Base-by-base conservation (phyloP, 768 basidiomycete genomes). In the Tulasnella sp. region DNA sequence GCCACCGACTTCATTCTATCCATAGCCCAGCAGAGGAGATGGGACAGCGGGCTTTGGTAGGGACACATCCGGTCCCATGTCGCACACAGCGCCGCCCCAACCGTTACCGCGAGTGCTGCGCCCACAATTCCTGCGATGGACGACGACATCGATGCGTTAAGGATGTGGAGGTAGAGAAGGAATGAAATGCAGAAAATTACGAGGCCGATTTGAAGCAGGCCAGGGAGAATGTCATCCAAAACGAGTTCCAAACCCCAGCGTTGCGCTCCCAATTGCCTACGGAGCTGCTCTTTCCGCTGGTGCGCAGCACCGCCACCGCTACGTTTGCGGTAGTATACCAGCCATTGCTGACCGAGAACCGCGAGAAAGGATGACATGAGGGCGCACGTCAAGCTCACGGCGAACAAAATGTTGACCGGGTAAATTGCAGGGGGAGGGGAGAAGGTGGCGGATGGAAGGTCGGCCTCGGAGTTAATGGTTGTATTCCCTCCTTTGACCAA, bases 11-110 rank as follows among this genome's bases (percentile, higher is more conserved):
- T 54, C 54, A 54, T 4, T 54, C 54, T 24, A 54, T 54, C 54
- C 54, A 54, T 0, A 54, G 3, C n/a, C 54, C 54, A 54, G 24
- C 54, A 54, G 22, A 54, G 6, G n/a, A 54, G 54, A 54, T 54
- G 54, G 22, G 54, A 54, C n/a, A 54, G 54, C 8, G 54, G 54
- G 24, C 64, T 69, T 11, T 69, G 64, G 64, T 69, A 69, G 2
- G 64, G 64, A 34, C 64, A 69, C 64, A 69, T 69, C 64, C 64
- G 64, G 31, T 69, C 64, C 64, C 64, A 69, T 0, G 31, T 69
- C 12, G 64, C 64, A 20, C 28, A 69, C 11, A 37, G 31, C 1
- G 64, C 64, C 34, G 34, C 34, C 14, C 31, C 34, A 12, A 69
- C 64, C 5, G 64, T 69, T 1, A 69, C 7, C 7, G 31, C 31